A percentile compares a stretch with the other conserved stretches of the same genome.
These are phyloP conservation scores for Cydonia oblonga DNA, from an alignment of 331 rosid genomes.

Conservation along the genomic window DNA sequence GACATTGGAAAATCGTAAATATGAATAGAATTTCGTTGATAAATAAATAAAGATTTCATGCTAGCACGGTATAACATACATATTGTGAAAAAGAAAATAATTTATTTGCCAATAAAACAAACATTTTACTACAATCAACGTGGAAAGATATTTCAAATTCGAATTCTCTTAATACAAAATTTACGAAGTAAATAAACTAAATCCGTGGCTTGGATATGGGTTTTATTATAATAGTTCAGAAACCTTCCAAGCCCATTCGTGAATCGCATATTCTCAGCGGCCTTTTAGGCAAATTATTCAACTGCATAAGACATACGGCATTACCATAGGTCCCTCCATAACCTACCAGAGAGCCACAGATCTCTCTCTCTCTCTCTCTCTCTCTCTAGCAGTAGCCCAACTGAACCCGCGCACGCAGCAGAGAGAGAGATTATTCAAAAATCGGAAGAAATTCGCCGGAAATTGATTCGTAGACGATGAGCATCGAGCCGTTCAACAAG, in stretches of 20 bases:
- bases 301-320: background rate
- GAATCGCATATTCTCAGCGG: background rate
- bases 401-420: background rate
- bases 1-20: too few relatives aligned
- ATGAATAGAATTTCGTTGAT: too few relatives aligned
- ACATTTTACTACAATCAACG: too few relatives aligned
- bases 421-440: background rate
- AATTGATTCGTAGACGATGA: constrained; percentile 25
- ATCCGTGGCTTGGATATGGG: background rate
- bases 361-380: background rate
- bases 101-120: background rate
- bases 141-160: too few relatives aligned
- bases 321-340: background rate
- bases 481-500: constrained; percentile 74
- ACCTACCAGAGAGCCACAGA: background rate
- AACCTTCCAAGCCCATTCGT: background rate
- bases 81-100: too few relatives aligned
- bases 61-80: fast-evolving
- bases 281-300: background rate
- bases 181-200: background rate
- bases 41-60: too few relatives aligned
- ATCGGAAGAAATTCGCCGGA: background rate
- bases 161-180: background rate
- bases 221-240: background rate
- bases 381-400: background rate